Percentiles rank a stretch among this genome's conserved stretches.
Evolutionary conservation across 495 filamentous ascomycete species (phyloP).

Genomic region (Penicillium lagena): DNA sequence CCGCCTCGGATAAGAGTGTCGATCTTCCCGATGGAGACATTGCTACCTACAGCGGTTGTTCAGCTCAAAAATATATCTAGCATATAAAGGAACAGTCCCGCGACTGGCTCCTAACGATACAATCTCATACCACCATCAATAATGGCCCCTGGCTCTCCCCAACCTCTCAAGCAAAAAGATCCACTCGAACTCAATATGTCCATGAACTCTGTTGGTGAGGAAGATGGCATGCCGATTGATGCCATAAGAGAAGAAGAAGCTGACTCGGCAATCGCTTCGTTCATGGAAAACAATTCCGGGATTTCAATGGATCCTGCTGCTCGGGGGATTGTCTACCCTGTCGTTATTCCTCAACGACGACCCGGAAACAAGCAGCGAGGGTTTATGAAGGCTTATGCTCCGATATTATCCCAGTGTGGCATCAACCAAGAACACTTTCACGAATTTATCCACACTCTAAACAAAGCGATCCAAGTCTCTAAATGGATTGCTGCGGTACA

Average conservation of each 20-base stretch:
- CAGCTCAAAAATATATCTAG: too few relatives aligned
- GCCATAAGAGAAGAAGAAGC: neutral
- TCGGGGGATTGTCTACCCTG: constrained; percentile 9
- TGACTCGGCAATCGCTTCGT: neutral
- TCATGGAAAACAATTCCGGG: neutral
- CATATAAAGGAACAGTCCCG: too few relatives aligned
- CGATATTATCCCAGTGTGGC: constrained; percentile 26
- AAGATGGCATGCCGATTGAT: neutral
- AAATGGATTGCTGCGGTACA: constrained; percentile 13
- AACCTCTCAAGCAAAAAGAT: too few relatives aligned
- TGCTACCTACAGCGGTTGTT: too few relatives aligned
- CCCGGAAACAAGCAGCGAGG: constrained; percentile 21
- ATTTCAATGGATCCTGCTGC: neutral
- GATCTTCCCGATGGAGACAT: too few relatives aligned
- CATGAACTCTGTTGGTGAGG: too few relatives aligned
- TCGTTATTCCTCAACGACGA: constrained; percentile 21
- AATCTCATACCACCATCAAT: too few relatives aligned
- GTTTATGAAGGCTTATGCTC: constrained; percentile 35
- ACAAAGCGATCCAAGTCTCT: constrained; percentile 20
- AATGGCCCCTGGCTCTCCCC: too few relatives aligned
- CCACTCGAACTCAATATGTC: too few relatives aligned
- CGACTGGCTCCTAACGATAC: too few relatives aligned
- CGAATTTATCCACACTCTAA: constrained; percentile 30
- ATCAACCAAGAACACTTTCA: constrained; percentile 33
- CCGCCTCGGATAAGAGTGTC: too few relatives aligned